These are phyloP conservation scores for Lentinula sp. DNA, from an alignment of 768 basidiomycete genomes.

Conservation along the genomic window DNA sequence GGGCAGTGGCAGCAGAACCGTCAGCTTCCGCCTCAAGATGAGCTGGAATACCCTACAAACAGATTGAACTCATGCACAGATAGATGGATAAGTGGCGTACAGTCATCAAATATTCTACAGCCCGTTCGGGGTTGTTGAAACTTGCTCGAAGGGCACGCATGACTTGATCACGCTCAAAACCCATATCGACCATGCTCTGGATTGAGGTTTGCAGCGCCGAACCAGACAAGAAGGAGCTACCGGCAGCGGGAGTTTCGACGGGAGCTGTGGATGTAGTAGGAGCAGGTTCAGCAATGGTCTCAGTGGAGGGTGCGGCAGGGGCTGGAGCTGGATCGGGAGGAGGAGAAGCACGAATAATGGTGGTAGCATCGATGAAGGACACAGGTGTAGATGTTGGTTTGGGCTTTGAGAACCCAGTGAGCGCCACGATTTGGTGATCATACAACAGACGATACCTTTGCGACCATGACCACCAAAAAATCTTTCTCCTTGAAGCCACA, in stretches of 20 bases:
- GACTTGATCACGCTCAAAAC: constrained; percentile 83
- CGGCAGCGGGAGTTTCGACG: constrained; percentile 35
- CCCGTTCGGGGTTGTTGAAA: constrained; percentile 96
- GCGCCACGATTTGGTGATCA: not conserved
- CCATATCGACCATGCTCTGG: constrained; percentile 88
- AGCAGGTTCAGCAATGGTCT: constrained; percentile 22
- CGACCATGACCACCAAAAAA: constrained; percentile 98
- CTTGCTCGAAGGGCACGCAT: constrained; percentile 83
- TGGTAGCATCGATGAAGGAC: constrained; percentile 13
- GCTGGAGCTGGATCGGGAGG: constrained; percentile 23
- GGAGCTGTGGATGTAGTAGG: constrained; percentile 23
- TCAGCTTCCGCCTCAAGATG: constrained; percentile 51
- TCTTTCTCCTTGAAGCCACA: constrained; percentile 97
- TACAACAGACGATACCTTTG: constrained; percentile 57
- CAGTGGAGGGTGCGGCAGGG: no score
- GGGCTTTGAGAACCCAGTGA: constrained; percentile 31
- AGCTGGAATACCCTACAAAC: constrained; percentile 69
- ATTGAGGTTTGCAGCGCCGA: constrained; percentile 71
- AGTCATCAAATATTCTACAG: constrained; percentile 95
- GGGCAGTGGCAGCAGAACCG: constrained; percentile 25
- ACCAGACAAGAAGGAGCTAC: constrained; percentile 69
- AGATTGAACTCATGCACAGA: constrained; percentile 1
- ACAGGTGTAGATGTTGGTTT: constrained; percentile 41
- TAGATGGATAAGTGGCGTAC: constrained; percentile 39
- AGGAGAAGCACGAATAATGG: constrained; percentile 27